phyloP scores from a whole-genome alignment of 179 eudicot species.

The Gypsophila paniculata region DNA sequence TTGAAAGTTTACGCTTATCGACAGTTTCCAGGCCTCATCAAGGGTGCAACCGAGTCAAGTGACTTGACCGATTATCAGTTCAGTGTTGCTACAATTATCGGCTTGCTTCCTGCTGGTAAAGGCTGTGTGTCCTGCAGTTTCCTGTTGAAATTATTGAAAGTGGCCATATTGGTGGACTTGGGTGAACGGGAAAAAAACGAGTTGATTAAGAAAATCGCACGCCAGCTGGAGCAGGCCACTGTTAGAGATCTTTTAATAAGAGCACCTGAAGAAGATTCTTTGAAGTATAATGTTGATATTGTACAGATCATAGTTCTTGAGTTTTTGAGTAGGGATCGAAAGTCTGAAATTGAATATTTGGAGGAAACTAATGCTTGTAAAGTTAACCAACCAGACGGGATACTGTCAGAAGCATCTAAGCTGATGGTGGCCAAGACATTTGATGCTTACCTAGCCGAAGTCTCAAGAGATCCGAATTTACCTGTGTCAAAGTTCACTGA shows the following conservation, averaged over 20 bases:
- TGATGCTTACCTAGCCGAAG: slow-evolving; percentile 76
- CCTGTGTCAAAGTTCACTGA: slow-evolving; percentile 54
- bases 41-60: slow-evolving; percentile 40
- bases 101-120: slow-evolving; percentile 70
- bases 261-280: slow-evolving; percentile 47
- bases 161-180: slow-evolving; percentile 46
- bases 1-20: slow-evolving; percentile 67
- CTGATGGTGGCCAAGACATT: slow-evolving; percentile 86
- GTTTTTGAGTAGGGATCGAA: slow-evolving; percentile 51
- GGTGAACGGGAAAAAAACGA: slow-evolving; percentile 49
- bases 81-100: slow-evolving; percentile 50
- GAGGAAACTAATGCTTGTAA: slow-evolving; percentile 44
- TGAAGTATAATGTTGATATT: slow-evolving; percentile 55
- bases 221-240: slow-evolving; percentile 79
- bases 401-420: slow-evolving; percentile 85
- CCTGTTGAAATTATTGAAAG: slow-evolving; percentile 71
- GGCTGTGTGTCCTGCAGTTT: slow-evolving; percentile 78
- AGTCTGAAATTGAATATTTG: slow-evolving; percentile 34
- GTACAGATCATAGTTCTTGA: slow-evolving; percentile 58
- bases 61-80: slow-evolving; percentile 38
- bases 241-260: slow-evolving; percentile 65
- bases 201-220: slow-evolving; percentile 62
- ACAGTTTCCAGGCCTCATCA: slow-evolving; percentile 59
- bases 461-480: slow-evolving; percentile 73
- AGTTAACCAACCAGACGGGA: slow-evolving; percentile 42